Base-by-base conservation (phyloP, 2,329 filamentous ascomycete genomes). In the Nemania bipapillata region DNA sequence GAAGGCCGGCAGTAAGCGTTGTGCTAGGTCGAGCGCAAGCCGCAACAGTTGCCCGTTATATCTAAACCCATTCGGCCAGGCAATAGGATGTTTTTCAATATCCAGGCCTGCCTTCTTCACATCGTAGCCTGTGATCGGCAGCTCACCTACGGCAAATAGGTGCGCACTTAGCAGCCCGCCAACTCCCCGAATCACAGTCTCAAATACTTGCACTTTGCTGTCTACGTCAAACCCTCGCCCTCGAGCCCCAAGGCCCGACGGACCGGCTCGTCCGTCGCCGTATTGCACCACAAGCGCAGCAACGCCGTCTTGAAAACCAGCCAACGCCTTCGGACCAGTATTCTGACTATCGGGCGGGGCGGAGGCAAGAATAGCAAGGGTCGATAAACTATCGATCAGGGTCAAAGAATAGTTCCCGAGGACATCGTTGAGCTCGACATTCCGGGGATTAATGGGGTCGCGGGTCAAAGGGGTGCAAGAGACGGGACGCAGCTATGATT, bases 161-260 rank as follows among this genome's bases (percentile, higher is more conserved):
- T 99, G 96, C 1, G 95, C 94, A 76, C 94, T 97, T 72, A 99
- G 82, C 65, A 99, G 83, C 0, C 96, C 96, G 15, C 96, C 96
- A 53, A 97, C 88, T 17, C 95, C 96, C 66, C 96, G 88, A 74
- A 99, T 99, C 40, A 97, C 95, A 0, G 95, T 98, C 83, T 99
- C 96, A 77, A 99, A 99, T 45, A 99, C 93, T 81, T 99, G 95
- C 1, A 99, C 96, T 81, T 98, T 99, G 83, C 94, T 97, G 80
- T 99, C 95, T 47, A 97, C 84, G 79, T 99, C 93, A 76, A 99
- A 99, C 0, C 94, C 96, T 63, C 89, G 87, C 3, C 90, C 90
- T 71, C 93, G 86, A 65, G 86, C 84, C 3, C 95, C 95, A 76
- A 88, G 86, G 6, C 92, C 93, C 4, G 86, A 85, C 15, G 87